These are phyloP conservation scores for Schizophyllum amplum DNA, from an alignment of 1,284 basidiomycete genomes.

Conservation along the genomic window DNA sequence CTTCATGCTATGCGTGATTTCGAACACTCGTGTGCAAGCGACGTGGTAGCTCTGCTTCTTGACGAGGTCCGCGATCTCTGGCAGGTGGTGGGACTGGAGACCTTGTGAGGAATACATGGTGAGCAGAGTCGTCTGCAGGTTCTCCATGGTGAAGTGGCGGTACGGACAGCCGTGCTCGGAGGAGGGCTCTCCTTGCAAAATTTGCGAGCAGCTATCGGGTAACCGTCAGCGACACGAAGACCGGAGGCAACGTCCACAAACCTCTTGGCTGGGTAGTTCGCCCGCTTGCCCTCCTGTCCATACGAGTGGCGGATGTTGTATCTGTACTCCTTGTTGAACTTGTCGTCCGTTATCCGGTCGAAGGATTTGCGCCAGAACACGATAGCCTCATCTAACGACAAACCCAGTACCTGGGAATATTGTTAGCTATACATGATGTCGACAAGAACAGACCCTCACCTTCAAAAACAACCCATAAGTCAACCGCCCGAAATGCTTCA, in stretches of 20 bases:
- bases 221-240: constrained; percentile 7
- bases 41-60: constrained; percentile 72
- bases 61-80: constrained; percentile 82
- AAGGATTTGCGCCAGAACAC: constrained; percentile 93
- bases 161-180: constrained; percentile 90
- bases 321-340: constrained; percentile 97
- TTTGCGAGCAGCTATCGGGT: constrained; percentile 76
- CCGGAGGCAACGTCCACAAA: constrained; percentile 22
- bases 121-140: constrained; percentile 73
- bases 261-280: constrained; percentile 93
- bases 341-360: constrained; percentile 76
- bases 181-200: constrained; percentile 75
- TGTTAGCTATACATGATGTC: constrained; percentile 2
- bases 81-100: constrained; percentile 58
- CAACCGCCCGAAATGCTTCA: constrained; percentile 90
- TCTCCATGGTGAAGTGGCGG: constrained; percentile 83
- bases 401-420: constrained; percentile 68
- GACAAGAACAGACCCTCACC: constrained; percentile 33
- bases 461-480: constrained; percentile 96
- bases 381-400: constrained; percentile 93
- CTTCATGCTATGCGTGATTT: constrained; percentile 88
- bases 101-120: constrained; percentile 67
- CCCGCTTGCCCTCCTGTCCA: constrained; percentile 90
- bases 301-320: constrained; percentile 98
- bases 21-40: constrained; percentile 95